A percentile compares a stretch with the other conserved stretches of the same genome.
Evolutionary conservation across 495 filamentous ascomycete species (phyloP).

Genomic region (Achaetomiella virescens): DNA sequence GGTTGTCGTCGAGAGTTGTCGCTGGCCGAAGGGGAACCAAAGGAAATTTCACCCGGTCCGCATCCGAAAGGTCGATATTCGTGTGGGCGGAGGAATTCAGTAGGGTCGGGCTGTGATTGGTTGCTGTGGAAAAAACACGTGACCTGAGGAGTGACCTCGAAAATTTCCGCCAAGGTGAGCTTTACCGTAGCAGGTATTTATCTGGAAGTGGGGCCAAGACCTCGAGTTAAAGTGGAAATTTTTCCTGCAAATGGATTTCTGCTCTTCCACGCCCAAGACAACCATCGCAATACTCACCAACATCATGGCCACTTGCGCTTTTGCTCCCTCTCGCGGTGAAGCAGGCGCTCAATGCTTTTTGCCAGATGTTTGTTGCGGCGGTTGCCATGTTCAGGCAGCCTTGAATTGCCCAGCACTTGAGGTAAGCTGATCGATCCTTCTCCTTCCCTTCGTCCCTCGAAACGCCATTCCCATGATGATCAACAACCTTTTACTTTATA

Average conservation of each 20-base stretch:
- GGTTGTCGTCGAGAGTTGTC: constrained; percentile 26
- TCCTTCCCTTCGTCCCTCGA: background rate
- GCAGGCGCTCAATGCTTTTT: background rate
- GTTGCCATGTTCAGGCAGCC: background rate
- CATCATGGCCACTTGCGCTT: background rate
- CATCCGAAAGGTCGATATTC: constrained; percentile 9
- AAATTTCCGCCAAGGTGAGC: constrained; percentile 1
- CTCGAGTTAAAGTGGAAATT: constrained; percentile 9
- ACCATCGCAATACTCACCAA: background rate
- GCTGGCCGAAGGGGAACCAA: constrained; percentile 22
- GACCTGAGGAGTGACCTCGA: background rate
- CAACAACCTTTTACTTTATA: constrained; percentile 30
- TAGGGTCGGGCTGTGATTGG: constrained; percentile 14
- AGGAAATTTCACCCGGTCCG: constrained; percentile 14
- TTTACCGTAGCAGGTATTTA: too few species aligned
- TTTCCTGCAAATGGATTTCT: constrained; percentile 2
- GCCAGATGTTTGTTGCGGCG: background rate
- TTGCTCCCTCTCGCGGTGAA: background rate
- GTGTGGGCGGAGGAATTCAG: constrained; percentile 17
- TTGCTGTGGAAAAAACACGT: background rate
- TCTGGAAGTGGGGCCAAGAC: background rate
- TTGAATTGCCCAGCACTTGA: constrained; percentile 11
- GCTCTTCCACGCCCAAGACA: background rate
- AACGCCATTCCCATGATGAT: constrained; percentile 43
- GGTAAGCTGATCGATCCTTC: background rate